A percentile compares a stretch with the other conserved stretches of the same genome.
Evolutionary conservation across 2,329 filamentous ascomycete genomes (phyloP).

Genomic region (Hirsutella rhossiliensis): DNA sequence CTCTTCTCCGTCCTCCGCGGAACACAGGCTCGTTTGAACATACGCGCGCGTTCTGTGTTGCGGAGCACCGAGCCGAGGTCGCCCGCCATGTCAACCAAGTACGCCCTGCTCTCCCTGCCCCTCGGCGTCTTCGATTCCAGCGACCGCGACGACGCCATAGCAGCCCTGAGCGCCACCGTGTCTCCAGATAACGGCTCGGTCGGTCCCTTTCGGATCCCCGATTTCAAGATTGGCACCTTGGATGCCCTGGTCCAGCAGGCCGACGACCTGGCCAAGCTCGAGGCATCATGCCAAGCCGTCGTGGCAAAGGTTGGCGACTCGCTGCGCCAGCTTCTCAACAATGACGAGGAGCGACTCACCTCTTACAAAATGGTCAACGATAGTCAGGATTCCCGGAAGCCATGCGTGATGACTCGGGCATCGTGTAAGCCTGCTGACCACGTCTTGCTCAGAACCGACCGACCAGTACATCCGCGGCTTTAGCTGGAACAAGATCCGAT

Average conservation of each 20-base stretch:
- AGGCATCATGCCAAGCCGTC: constrained; percentile 64
- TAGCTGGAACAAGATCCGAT: constrained; percentile 96
- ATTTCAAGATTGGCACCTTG: constrained; percentile 95
- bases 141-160: constrained; percentile 70
- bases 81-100: constrained; percentile 44
- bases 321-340: constrained; percentile 69
- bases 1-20: background rate
- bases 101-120: constrained; percentile 83
- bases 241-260: constrained; percentile 93
- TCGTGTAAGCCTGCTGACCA: constrained; percentile 11
- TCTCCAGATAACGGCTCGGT: constrained; percentile 64
- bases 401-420: background rate
- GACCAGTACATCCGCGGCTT: constrained; percentile 86
- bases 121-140: constrained; percentile 73
- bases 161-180: constrained; percentile 61
- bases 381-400: constrained; percentile 42
- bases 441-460: constrained; percentile 60
- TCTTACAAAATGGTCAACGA: constrained; percentile 92
- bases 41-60: background rate
- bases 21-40: too few relatives aligned
- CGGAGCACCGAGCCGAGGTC: background rate
- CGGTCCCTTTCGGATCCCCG: constrained; percentile 68
- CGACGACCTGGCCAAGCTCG: constrained; percentile 86
- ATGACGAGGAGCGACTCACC: constrained; percentile 68
- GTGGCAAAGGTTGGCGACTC: constrained; percentile 84